Conservation (phyloP, 1,284 basidiomycete species). For the Rhodotorula glutinis region DNA sequence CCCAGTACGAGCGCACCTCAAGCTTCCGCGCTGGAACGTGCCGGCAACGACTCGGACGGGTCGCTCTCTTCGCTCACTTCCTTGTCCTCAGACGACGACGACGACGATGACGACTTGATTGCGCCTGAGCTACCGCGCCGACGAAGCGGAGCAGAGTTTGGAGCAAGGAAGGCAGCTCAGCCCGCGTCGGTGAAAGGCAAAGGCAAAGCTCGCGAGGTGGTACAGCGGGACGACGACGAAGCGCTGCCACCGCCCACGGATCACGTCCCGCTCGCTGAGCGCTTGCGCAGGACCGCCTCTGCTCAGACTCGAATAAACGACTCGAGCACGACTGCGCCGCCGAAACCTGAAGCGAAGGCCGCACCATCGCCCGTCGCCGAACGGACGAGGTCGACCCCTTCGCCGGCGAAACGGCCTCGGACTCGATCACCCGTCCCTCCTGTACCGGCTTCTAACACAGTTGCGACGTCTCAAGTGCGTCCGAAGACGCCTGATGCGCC, state of each 20-base stretch:
- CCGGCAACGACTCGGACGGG: no score
- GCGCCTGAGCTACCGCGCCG: no score
- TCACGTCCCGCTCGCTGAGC: slow-evolving; percentile 9
- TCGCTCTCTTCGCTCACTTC: no score
- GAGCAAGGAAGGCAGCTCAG: neutral
- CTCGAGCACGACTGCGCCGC: neutral
- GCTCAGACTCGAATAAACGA: no score
- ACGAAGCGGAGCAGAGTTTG: neutral
- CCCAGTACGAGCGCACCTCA: no score
- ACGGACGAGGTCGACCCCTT: neutral
- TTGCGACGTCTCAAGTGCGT: no score
- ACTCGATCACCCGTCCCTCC: no score
- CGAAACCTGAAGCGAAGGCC: neutral
- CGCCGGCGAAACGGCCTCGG: neutral
- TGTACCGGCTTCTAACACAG: no score
- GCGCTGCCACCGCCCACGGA: slow-evolving; percentile 12
- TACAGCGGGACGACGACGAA: neutral
- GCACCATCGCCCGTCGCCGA: neutral
- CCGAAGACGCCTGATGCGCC: no score
- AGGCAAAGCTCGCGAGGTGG: neutral
- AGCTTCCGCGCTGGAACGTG: no score
- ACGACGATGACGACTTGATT: no score
- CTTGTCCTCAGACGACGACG: no score
- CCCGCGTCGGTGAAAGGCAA: neutral
- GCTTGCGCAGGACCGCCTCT: neutral